Conservation (phyloP, 2,329 filamentous ascomycete species). For the Colletotrichum brevisporum region DNA sequence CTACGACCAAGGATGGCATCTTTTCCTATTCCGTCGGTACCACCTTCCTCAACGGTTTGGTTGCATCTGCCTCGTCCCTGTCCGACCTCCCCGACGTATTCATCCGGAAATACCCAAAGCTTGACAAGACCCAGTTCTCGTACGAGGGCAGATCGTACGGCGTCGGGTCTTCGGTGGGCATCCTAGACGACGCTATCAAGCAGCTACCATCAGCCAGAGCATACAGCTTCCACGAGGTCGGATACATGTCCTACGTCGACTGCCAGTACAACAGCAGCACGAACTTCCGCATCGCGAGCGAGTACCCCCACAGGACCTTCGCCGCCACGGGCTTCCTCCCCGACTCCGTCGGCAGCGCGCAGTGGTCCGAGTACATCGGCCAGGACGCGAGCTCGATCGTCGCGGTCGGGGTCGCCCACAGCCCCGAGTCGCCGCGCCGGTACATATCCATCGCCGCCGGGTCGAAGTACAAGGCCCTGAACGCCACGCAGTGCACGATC, state of each 20-base stretch:
- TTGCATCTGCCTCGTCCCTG: background rate
- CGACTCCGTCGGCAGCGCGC: constrained; percentile 34
- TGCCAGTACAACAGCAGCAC: constrained; percentile 55
- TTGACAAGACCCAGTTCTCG: background rate
- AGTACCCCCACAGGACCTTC: constrained; percentile 36
- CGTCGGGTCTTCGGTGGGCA: background rate
- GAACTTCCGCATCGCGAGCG: constrained; percentile 45
- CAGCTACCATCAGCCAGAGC: background rate
- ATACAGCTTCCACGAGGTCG: constrained; percentile 52
- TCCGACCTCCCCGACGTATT: background rate
- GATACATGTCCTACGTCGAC: constrained; percentile 49
- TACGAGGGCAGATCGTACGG: background rate
- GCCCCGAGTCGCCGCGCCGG: constrained; percentile 42
- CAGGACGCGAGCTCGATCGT: constrained; percentile 47
- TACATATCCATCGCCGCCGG: constrained; percentile 50
- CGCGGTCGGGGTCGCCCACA: constrained; percentile 49
- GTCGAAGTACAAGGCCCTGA: constrained; percentile 47
- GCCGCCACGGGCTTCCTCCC: constrained; percentile 22
- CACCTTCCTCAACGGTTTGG: background rate
- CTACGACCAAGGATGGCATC: background rate
- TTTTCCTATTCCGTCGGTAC: background rate
- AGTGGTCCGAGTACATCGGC: constrained; percentile 50
- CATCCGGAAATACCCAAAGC: background rate
- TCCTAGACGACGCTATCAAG: background rate
- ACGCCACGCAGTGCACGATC: constrained; percentile 50